phyloP scores from a whole-genome alignment of 2,329 filamentous ascomycete species.

The Paecilomyces fulvus region DNA sequence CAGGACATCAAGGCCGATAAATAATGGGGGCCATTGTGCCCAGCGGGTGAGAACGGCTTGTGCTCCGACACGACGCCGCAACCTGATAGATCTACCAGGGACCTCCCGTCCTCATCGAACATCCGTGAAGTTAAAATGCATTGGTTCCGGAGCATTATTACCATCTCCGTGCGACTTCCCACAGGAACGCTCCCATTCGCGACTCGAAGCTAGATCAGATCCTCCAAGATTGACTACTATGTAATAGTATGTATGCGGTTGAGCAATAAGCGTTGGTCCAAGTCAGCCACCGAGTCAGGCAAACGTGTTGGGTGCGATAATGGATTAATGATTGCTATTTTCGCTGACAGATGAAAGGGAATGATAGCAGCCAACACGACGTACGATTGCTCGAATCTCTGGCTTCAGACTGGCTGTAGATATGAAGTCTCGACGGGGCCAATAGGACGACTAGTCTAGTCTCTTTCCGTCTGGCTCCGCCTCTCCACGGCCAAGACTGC shows the following conservation, averaged over 20 bases:
- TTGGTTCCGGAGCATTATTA: not conserved
- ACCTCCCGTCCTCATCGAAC: not conserved
- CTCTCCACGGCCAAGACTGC: not conserved
- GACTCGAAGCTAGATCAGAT: not conserved
- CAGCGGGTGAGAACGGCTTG: not conserved
- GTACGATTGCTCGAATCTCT: not conserved
- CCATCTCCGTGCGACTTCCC: not conserved
- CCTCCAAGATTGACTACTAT: not conserved
- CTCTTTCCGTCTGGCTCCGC: not conserved
- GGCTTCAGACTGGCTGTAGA: slow-evolving; percentile 19
- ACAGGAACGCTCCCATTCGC: not conserved
- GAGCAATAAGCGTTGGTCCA: not conserved
- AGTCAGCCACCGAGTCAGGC: not conserved
- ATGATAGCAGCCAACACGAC: slow-evolving; percentile 10
- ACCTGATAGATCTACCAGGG: not conserved
- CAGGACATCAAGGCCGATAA: not conserved
- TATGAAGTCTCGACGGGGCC: slow-evolving; percentile 15
- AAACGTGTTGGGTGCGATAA: no score
- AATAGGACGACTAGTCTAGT: slow-evolving; percentile 13
- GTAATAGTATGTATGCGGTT: not conserved
- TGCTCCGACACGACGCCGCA: not conserved
- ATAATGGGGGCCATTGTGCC: not conserved
- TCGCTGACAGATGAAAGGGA: slow-evolving; percentile 10
- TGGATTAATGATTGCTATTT: not conserved
- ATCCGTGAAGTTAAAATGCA: not conserved